Evolutionary conservation across 495 filamentous ascomycete species (phyloP).

Genomic region (Cladorrhinum samala): DNA sequence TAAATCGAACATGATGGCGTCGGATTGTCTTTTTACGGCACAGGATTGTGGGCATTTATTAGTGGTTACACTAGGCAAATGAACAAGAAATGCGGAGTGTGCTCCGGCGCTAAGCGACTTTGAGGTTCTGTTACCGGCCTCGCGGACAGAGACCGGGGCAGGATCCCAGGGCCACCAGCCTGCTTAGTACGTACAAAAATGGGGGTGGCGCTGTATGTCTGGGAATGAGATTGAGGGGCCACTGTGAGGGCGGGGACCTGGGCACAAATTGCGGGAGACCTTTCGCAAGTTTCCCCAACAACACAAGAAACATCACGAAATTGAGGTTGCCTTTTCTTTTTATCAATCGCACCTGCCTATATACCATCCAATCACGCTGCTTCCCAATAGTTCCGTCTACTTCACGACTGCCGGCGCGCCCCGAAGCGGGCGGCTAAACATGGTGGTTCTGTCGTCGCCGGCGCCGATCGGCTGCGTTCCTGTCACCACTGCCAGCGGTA

Average conservation of each 20-base stretch:
- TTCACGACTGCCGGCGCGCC: not conserved
- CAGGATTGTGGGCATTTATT: too few species aligned
- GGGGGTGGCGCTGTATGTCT: not conserved
- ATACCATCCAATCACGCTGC: too few species aligned
- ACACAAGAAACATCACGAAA: too few species aligned
- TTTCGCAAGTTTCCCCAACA: too few species aligned
- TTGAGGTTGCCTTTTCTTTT: too few species aligned
- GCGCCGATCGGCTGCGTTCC: conserved; percentile 8
- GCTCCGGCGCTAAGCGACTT: not conserved
- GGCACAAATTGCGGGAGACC: too few species aligned
- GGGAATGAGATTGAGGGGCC: not conserved
- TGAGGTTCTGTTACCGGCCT: not conserved
- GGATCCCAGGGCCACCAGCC: too few species aligned
- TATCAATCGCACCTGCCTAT: too few species aligned
- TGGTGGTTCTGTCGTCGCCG: conserved; percentile 9
- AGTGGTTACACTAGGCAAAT: not conserved
- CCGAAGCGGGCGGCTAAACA: conserved; percentile 1
- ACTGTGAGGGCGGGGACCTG: too few species aligned
- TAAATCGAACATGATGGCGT: too few species aligned
- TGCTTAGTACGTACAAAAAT: not conserved
- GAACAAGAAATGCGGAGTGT: not conserved
- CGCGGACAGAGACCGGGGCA: not conserved
- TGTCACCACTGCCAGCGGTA: not conserved
- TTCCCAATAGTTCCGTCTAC: not conserved
- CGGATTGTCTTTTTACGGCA: too few species aligned